Evolutionary conservation across 2,329 filamentous ascomycete genomes (phyloP), one percentile per base, ranked within the genome.

Genomic region (Pseudonectria buxi): DNA sequence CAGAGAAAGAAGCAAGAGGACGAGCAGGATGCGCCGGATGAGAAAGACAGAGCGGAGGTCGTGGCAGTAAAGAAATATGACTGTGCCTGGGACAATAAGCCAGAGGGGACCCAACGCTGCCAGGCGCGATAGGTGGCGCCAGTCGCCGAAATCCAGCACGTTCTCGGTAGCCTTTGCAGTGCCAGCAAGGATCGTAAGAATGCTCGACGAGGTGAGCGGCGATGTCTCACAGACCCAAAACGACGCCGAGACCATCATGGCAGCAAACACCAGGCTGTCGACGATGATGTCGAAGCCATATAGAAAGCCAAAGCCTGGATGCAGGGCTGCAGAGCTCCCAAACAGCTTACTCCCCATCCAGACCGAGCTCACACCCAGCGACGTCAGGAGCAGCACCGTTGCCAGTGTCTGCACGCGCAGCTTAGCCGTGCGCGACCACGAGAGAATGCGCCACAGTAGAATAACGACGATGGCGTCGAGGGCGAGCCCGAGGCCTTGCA

Each of bases 371-470:
- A 62, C 58, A 6, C 55, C 58, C 3, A 67, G 22, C 0, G 69
- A 60, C 1, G 69, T 61, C 7, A 62, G 41, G 2, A 65, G 39
- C 5, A 75, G 46, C 3, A 73, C 59, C 3, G 55, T 54, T 6
- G 66, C 62, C 7, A 76, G 49, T 1, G 61, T 65, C 9, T 60
- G 63, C n/a, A 76, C 51, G 3, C 69, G 64, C 24, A 56, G 52
- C 41, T 64, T 69, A 6, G 67, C 65, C 0, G 68, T 72, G 27
- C 67, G 62, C 1, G 67, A 58, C 70, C 72, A 74, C 10, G 65
- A 63, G 5, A 77, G 51, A 4, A 73, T 58, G 25, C 71, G 65
- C 72, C 73, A 76, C 3, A 64, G 40, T 9, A 72, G 50, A n/a
- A 72, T 49, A 14, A 69, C 47, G 33, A 74, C 66, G 26, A 54